Percentiles rank a stretch among this genome's conserved stretches.
These are phyloP conservation scores for Crithidia expoeki DNA, from an alignment of 208 protist genomes.

Conservation along the genomic window DNA sequence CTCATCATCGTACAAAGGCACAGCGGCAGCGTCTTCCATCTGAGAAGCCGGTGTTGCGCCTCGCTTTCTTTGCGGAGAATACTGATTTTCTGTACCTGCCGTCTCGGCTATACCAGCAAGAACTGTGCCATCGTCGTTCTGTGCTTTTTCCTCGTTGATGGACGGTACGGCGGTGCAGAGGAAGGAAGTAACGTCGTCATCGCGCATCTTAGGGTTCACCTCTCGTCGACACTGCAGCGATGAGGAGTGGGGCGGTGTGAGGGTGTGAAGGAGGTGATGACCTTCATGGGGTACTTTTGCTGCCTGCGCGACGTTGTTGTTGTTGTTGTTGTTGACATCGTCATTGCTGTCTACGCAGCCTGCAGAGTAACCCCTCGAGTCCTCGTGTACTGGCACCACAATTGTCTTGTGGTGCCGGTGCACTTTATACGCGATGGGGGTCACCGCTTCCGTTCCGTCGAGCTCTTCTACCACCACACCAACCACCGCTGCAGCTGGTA, in stretches of 20 bases:
- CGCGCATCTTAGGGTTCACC: background rate
- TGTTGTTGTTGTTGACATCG: background rate
- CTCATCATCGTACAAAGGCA: too few species aligned
- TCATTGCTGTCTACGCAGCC: background rate
- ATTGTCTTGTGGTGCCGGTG: background rate
- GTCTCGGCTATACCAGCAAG: background rate
- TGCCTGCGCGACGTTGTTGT: background rate
- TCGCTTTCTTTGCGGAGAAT: too few species aligned
- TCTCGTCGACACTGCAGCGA: background rate
- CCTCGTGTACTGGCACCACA: background rate
- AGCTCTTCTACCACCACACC: background rate
- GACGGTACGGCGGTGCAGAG: conserved; percentile 12
- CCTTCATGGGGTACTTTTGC: background rate
- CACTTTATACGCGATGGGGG: background rate
- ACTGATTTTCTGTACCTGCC: background rate
- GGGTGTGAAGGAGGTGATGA: background rate
- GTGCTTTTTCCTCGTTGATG: conserved; percentile 9
- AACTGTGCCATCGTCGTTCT: background rate
- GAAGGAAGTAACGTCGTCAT: background rate
- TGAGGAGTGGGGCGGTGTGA: background rate
- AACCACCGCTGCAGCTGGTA: background rate
- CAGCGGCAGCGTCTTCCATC: too few species aligned
- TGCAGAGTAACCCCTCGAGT: background rate
- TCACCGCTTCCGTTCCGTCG: background rate
- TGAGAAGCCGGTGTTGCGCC: too few species aligned